Conservation (phyloP, 306 rosid genomes). For the Crotalaria pallida region DNA sequence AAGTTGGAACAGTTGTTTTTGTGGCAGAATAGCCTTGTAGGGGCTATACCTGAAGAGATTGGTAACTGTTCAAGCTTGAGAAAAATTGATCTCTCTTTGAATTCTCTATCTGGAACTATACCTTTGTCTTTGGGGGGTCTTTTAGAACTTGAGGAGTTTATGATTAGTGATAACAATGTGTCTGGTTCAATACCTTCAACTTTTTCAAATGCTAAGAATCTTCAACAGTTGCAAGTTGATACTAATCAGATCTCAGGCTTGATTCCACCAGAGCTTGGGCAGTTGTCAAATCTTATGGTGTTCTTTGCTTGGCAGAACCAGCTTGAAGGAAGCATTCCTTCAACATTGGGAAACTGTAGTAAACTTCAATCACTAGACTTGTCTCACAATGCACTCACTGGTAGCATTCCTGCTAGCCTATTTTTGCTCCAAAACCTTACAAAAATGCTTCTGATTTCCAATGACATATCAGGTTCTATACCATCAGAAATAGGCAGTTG, state of each 20-base stretch:
- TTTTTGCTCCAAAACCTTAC: constrained; percentile 83
- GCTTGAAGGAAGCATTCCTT: constrained; percentile 90
- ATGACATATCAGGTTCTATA: constrained; percentile 79
- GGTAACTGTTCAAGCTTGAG: constrained; percentile 74
- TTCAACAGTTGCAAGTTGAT: constrained; percentile 82
- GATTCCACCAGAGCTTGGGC: constrained; percentile 76
- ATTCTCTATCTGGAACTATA: constrained; percentile 74
- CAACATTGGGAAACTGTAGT: constrained; percentile 48
- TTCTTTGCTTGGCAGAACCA: constrained; percentile 92
- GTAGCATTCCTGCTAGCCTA: constrained; percentile 63
- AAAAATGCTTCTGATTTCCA: constrained; percentile 73
- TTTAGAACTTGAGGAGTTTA: constrained; percentile 62
- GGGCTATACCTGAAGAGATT: constrained; percentile 76
- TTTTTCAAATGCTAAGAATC: constrained; percentile 58
- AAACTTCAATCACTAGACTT: constrained; percentile 71
- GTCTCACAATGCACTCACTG: constrained; percentile 75
- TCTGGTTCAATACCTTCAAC: constrained; percentile 77
- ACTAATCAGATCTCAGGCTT: constrained; percentile 84
- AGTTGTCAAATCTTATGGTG: constrained; percentile 52
- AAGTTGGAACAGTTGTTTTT: constrained; percentile 72
- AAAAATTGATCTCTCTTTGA: constrained; percentile 79
- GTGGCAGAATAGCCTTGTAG: constrained; percentile 79
- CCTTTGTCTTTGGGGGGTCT: constrained; percentile 65
- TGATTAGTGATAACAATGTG: constrained; percentile 88
- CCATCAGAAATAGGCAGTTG: constrained; percentile 76